Conservation (phyloP, 768 basidiomycete genomes). For the Tulasnella sp. region DNA sequence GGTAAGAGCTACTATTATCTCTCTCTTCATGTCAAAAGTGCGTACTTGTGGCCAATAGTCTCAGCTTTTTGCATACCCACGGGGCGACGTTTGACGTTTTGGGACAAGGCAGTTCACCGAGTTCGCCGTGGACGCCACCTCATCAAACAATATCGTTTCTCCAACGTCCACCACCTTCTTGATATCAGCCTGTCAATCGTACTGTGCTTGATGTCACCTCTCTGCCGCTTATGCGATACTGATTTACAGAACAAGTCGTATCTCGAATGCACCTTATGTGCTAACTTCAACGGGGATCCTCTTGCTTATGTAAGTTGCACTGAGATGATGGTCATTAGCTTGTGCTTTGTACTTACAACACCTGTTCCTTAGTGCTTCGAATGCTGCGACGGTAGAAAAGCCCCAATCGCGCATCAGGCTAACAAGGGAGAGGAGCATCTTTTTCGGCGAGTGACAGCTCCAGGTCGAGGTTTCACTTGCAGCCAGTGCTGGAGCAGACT, state of each 20-base stretch:
- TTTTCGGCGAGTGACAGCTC: neutral
- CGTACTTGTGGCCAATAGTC: too few species aligned
- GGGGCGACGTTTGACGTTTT: too few species aligned
- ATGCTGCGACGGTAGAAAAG: neutral
- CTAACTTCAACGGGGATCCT: neutral
- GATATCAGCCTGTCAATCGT: neutral
- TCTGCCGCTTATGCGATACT: neutral
- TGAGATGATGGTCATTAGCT: neutral
- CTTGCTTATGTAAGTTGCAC: neutral
- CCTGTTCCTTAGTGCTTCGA: neutral
- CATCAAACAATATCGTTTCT: neutral
- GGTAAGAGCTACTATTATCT: too few species aligned
- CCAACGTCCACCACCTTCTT: neutral
- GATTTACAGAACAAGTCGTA: neutral
- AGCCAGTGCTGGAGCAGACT: neutral
- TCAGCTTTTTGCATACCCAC: too few species aligned
- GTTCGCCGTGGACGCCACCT: neutral
- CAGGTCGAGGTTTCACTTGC: neutral
- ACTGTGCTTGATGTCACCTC: neutral
- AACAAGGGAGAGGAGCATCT: neutral
- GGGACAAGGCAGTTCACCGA: neutral
- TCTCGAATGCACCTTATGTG: neutral
- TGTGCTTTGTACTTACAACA: neutral
- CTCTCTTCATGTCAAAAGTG: too few species aligned
- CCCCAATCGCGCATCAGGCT: neutral